Base-by-base conservation (phyloP, 805 yeast genomes). In the Candida pseudoglaebosa region DNA sequence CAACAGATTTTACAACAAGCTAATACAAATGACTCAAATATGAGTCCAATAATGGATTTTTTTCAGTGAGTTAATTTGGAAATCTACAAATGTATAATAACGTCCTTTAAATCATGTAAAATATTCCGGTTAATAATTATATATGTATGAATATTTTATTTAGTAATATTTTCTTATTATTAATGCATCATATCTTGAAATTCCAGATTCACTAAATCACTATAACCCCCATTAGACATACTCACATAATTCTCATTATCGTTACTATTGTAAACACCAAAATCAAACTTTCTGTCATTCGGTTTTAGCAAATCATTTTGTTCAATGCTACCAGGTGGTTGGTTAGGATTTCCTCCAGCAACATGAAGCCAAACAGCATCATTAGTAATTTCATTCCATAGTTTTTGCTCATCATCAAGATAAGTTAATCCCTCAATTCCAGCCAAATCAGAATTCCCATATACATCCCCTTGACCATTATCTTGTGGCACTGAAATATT, bases 311-410 rank as follows among this genome's bases (percentile, higher is more conserved):
- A 26, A 18, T 34, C 37, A 26, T 34, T 34, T 5, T 26, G 35
- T 29, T 44, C 17, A 34, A 16, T n/a, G 37, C 24, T 19, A 44
- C 57, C 34, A 1, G 55, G 50, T 2, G 51, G 51, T 28, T 50
- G 56, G 32, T 48, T 49, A 10, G 53, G 53, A 34, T 44, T 48
- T 1, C 50, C 57, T 4, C 52, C 54, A 9, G 57, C 41, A 4
- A 57, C 58, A 45, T 65, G 66, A 40, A 84, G 58, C 95, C 95
- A 84, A 47, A 76, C 80, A 0, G 90, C 90, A 50, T 83, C 87
- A 50, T 75, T 76, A 0, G 89, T 78, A 39, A 84, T 80, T 45
- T 84, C 90, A 52, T 77, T 80, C 95, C 95, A 84, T 22, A 84
- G 60, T 43, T 81, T 56, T 39, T 67, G 74, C 41, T 69, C 74